phyloP scores from a whole-genome alignment of 148 eudicot genomes.

The Cornus florida region DNA sequence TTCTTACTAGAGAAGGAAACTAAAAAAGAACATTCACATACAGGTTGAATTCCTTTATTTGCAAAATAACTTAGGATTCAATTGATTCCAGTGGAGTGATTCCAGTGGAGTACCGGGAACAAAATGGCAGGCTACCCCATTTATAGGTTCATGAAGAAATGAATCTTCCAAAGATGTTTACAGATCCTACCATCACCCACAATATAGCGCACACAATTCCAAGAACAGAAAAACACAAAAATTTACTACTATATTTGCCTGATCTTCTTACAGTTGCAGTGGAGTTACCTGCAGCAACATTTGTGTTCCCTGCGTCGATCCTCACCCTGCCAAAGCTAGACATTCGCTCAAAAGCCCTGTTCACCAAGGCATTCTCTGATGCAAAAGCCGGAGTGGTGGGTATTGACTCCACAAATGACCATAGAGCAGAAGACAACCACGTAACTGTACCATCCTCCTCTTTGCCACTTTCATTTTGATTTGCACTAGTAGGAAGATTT shows the following conservation, averaged over 20 bases:
- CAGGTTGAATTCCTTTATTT: background rate
- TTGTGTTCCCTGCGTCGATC: constrained; percentile 31
- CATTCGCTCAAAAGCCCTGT: constrained; percentile 67
- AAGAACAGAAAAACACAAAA: constrained; percentile 47
- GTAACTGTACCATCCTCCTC: constrained; percentile 33
- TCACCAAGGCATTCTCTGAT: constrained; percentile 70
- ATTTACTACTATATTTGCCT: constrained; percentile 36
- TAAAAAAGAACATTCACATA: background rate
- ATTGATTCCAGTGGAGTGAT: constrained; percentile 5
- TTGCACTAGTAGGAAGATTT: constrained; percentile 26
- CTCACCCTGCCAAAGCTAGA: constrained; percentile 70
- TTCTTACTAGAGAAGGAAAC: too few relatives aligned
- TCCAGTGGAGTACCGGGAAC: constrained; percentile 2
- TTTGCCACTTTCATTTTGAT: constrained; percentile 29
- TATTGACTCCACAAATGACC: constrained; percentile 87
- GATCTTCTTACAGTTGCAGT: constrained; percentile 26
- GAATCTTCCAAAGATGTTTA: constrained; percentile 22
- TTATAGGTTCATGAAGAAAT: constrained; percentile 30
- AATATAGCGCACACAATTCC: constrained; percentile 60
- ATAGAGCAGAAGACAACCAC: constrained; percentile 65
- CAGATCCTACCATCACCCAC: constrained; percentile 51
- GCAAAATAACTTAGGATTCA: background rate
- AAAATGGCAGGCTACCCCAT: constrained; percentile 6
- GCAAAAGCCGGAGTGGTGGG: constrained; percentile 95
- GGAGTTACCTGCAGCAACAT: constrained; percentile 33